These are phyloP conservation scores for Sordaria brevicollis DNA, from an alignment of 495 filamentous ascomycete species.

Conservation along the genomic window DNA sequence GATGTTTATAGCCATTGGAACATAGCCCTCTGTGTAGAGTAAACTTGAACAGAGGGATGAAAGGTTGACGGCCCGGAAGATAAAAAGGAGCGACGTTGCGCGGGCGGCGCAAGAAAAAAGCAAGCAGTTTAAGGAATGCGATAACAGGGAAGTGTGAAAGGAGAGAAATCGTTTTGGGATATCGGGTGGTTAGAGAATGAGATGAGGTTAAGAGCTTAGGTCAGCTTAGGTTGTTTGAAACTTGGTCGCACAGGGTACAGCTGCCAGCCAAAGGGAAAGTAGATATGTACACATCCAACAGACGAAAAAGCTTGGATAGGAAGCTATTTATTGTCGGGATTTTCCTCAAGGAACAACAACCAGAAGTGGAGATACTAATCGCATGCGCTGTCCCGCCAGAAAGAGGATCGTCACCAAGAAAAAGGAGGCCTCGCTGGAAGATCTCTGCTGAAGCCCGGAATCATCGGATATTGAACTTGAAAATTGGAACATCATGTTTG, in stretches of 20 bases:
- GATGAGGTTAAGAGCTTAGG: background rate
- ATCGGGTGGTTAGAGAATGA: background rate
- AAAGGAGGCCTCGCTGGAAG: background rate
- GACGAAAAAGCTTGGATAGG: background rate
- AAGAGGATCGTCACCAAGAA: background rate
- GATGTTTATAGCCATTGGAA: slow-evolving; percentile 24
- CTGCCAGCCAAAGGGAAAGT: background rate
- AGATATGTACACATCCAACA: background rate
- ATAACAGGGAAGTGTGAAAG: background rate
- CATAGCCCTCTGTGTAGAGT: slow-evolving; percentile 13
- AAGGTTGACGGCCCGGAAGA: background rate
- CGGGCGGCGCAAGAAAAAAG: background rate
- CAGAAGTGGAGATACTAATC: background rate
- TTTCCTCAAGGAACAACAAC: background rate
- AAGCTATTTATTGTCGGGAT: background rate
- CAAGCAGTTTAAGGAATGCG: background rate
- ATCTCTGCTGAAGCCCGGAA: background rate
- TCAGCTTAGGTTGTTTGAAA: background rate
- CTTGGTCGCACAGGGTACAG: background rate
- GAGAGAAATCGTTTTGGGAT: background rate
- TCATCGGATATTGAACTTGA: background rate
- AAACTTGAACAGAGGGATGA: background rate
- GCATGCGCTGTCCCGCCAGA: background rate
- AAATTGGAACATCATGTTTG: background rate
- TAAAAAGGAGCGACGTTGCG: background rate